Percentiles rank a stretch among this genome's conserved stretches.
These are phyloP conservation scores for Areca catechu DNA, from an alignment of 176 grass and related monocot genomes.

Conservation along the genomic window DNA sequence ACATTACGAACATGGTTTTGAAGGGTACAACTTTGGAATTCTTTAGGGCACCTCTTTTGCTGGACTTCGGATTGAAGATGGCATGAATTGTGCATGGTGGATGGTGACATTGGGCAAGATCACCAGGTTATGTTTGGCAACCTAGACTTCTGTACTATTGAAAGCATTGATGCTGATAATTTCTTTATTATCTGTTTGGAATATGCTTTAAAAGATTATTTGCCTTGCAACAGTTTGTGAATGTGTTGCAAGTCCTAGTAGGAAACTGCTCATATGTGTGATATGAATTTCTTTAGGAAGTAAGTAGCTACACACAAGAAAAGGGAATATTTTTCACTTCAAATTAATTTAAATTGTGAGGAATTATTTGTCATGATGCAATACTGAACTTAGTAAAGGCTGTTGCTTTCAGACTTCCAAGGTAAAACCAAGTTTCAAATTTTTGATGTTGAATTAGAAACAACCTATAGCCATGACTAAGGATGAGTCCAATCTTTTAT, in stretches of 20 bases:
- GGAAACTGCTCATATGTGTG: too few species aligned
- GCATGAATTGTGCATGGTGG: conserved; percentile 82
- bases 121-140: conserved; percentile 50
- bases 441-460: too few species aligned
- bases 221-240: too few species aligned
- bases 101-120: conserved; percentile 76
- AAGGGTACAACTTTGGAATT: conserved; percentile 13
- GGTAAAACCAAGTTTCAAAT: background rate
- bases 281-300: too few species aligned
- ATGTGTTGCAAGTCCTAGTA: too few species aligned
- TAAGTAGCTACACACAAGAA: too few species aligned
- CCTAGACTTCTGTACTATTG: background rate
- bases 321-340: too few species aligned
- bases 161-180: conserved; percentile 1
- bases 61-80: conserved; percentile 59
- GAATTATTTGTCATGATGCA: too few species aligned
- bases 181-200: background rate
- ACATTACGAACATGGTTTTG: background rate
- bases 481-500: too few species aligned
- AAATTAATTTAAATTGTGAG: too few species aligned
- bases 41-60: conserved; percentile 78
- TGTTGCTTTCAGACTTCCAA: background rate
- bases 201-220: background rate
- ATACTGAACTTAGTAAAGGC: too few species aligned
- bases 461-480: too few species aligned